These are phyloP conservation scores for Scorias spongiosa DNA, from an alignment of 2,329 filamentous ascomycete genomes.

Conservation along the genomic window DNA sequence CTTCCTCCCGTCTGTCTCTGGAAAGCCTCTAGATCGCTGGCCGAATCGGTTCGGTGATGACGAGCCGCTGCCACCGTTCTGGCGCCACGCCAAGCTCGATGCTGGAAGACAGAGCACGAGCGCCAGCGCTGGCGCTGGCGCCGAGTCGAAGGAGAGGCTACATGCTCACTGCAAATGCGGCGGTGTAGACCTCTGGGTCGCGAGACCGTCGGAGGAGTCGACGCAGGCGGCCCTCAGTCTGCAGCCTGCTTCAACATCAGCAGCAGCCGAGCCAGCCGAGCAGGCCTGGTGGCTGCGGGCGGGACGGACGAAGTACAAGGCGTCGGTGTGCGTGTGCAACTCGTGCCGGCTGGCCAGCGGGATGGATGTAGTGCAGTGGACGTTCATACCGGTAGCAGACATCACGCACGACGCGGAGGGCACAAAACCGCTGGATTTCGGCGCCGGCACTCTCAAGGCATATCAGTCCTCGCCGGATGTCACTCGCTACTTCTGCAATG, in stretches of 20 bases:
- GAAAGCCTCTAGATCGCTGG: conserved; percentile 16
- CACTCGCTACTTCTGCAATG: conserved; percentile 44
- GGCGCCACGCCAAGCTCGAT: conserved; percentile 6
- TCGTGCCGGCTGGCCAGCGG: conserved; percentile 47
- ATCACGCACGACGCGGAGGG: conserved; percentile 29
- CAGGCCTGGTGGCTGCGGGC: conserved; percentile 46
- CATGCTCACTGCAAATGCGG: conserved; percentile 40
- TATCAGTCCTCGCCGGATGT: conserved; percentile 42
- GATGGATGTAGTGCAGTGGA: conserved; percentile 51
- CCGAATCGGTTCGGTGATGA: conserved; percentile 5
- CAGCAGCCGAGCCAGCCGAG: conserved; percentile 30
- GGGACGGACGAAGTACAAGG: conserved; percentile 37
- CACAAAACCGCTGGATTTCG: conserved; percentile 15
- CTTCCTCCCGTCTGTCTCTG: conserved; percentile 16
- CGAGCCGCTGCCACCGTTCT: conserved; percentile 10
- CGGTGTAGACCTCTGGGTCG: conserved; percentile 41
- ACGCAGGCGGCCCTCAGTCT: conserved; percentile 31
- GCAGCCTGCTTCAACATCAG: conserved; percentile 39
- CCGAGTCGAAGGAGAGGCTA: conserved; percentile 12
- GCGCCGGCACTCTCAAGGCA: conserved; percentile 30
- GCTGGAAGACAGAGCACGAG: background rate
- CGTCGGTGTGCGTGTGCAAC: conserved; percentile 45
- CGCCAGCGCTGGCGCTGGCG: background rate
- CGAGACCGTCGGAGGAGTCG: conserved; percentile 36
- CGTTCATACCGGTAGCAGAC: conserved; percentile 46